Percentiles rank a stretch among this genome's conserved stretches.
These are phyloP conservation scores for Radiomyces spectabilis DNA, from an alignment of 192 early-diverging fungal genomes.

Conservation along the genomic window DNA sequence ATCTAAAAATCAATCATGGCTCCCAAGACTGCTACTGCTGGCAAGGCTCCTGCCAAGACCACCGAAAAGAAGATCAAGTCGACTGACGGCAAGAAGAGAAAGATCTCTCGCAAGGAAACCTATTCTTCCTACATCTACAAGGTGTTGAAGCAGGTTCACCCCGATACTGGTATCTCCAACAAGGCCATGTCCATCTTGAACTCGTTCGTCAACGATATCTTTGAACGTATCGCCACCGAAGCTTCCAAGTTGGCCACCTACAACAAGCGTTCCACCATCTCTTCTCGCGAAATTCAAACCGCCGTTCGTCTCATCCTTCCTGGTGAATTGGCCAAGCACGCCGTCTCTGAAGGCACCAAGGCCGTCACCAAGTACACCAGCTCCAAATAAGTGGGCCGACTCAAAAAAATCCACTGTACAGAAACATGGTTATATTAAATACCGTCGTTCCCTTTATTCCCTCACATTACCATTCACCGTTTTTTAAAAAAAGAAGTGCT, in stretches of 20 bases:
- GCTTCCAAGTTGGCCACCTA: conserved; percentile 69
- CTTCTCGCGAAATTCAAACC: conserved; percentile 83
- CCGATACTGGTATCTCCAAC: conserved; percentile 95
- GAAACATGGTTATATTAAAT: too few relatives aligned
- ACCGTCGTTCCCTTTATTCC: too few relatives aligned
- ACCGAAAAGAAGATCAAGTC: conserved; percentile 35
- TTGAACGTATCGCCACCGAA: conserved; percentile 73
- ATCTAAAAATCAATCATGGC: conserved; percentile 28
- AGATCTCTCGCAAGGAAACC: conserved; percentile 75
- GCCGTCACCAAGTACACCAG: conserved; percentile 95
- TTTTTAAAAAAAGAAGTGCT: too few relatives aligned
- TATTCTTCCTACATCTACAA: conserved; percentile 97
- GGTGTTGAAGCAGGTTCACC: conserved; percentile 96
- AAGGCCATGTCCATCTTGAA: conserved; percentile 97
- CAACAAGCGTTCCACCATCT: conserved; percentile 89
- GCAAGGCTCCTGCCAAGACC: conserved; percentile 40
- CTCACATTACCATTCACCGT: too few relatives aligned
- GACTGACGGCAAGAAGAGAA: conserved; percentile 52
- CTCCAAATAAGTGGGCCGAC: conserved; percentile 59
- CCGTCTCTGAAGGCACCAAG: conserved; percentile 97
- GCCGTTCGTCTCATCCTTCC: conserved; percentile 53
- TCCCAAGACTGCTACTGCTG: too few relatives aligned
- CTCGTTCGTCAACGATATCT: conserved; percentile 69
- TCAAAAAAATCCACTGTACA: too few relatives aligned
- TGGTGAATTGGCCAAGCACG: conserved; percentile 94